phyloP scores from a whole-genome alignment of 352 stramenopile species.

The Globisporangium echinulatum region DNA sequence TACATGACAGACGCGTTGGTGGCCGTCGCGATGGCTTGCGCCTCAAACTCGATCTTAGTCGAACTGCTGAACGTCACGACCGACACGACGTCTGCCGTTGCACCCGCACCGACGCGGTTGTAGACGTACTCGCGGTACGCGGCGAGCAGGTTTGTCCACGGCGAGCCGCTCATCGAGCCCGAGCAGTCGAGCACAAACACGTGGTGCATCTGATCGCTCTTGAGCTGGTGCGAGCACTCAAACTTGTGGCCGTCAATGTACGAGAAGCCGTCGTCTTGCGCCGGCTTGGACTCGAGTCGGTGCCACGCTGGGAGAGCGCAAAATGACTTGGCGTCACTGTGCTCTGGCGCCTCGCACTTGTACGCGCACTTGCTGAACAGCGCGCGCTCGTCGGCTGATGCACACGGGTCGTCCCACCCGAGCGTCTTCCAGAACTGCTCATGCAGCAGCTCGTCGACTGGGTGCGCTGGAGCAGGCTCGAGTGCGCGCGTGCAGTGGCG shows the following conservation, averaged over 20 bases:
- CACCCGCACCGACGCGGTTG: slow-evolving; percentile 22
- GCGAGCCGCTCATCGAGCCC: slow-evolving; percentile 51
- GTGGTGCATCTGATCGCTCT: slow-evolving; percentile 53
- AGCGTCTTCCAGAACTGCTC: slow-evolving; percentile 73
- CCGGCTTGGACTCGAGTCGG: slow-evolving; percentile 10
- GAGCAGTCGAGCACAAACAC: slow-evolving; percentile 73
- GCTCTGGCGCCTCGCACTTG: slow-evolving; percentile 59
- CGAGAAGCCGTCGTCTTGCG: slow-evolving; percentile 30
- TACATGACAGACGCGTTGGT: slow-evolving; percentile 19
- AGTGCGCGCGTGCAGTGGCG: slow-evolving; percentile 55
- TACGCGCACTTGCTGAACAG: slow-evolving; percentile 71
- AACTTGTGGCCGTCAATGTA: slow-evolving; percentile 70
- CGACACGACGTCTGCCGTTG: slow-evolving; percentile 48
- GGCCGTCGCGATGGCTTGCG: slow-evolving; percentile 31
- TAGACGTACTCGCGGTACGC: slow-evolving; percentile 51
- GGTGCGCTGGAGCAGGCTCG: slow-evolving; percentile 39
- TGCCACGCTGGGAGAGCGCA: slow-evolving; percentile 72
- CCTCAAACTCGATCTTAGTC: slow-evolving; percentile 42
- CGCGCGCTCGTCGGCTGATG: slow-evolving; percentile 45
- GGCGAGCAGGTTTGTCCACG: slow-evolving; percentile 43
- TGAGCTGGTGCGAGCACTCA: slow-evolving; percentile 54
- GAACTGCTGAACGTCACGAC: slow-evolving; percentile 48
- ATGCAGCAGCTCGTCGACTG: slow-evolving; percentile 69
- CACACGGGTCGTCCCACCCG: slow-evolving; percentile 67
- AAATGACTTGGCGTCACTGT: slow-evolving; percentile 47